Evolutionary conservation across 768 basidiomycete species (phyloP).

Genomic region (Lactifluus piperatus): DNA sequence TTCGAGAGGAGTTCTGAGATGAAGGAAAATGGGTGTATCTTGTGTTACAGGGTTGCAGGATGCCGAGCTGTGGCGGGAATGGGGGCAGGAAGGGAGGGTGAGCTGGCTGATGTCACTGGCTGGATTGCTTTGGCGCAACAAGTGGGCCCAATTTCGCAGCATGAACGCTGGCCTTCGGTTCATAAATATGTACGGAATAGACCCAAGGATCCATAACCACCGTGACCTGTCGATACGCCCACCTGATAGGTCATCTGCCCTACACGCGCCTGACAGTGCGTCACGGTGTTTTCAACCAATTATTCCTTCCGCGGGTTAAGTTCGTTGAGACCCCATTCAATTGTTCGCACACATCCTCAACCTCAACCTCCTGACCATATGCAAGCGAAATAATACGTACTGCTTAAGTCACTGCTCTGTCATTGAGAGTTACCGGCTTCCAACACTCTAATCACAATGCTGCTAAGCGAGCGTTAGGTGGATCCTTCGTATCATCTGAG

Average conservation of each 20-base stretch:
- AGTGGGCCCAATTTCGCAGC: neutral
- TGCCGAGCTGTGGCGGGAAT: neutral
- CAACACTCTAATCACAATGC: neutral
- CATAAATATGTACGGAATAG: conserved; percentile 1
- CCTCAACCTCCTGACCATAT: too few species aligned
- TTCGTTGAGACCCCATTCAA: neutral
- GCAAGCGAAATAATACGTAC: neutral
- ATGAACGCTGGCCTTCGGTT: neutral
- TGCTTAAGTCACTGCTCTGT: neutral
- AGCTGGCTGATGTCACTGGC: neutral
- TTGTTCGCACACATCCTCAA: too few species aligned
- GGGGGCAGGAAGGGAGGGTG: neutral
- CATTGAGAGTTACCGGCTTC: neutral
- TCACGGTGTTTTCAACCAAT: neutral
- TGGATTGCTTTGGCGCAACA: neutral
- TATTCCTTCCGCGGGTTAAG: neutral
- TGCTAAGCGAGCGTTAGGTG: neutral
- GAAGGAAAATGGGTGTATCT: neutral
- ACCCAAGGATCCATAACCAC: neutral
- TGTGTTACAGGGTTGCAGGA: neutral
- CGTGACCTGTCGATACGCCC: neutral
- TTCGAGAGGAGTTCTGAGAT: neutral
- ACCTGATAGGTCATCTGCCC: conserved; percentile 17
- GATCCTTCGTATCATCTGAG: neutral
- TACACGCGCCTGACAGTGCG: neutral